These are phyloP conservation scores for Guyanaporus albipodus DNA, from an alignment of 768 basidiomycete species.

Conservation along the genomic window DNA sequence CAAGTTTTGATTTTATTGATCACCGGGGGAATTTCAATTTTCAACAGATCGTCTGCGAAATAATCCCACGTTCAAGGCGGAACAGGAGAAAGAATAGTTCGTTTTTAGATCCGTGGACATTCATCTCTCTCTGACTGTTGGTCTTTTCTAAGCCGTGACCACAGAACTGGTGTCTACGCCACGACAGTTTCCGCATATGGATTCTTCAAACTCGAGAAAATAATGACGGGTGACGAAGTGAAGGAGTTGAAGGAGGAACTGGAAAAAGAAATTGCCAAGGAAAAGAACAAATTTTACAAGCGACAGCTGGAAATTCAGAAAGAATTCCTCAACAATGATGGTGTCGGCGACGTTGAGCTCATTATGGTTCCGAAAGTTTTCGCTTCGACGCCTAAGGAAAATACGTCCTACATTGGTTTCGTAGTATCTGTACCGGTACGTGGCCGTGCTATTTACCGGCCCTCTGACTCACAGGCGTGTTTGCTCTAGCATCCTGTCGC, in stretches of 20 bases:
- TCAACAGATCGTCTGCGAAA: conserved; percentile 11
- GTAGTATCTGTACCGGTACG: conserved; percentile 9
- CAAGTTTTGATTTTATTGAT: background rate
- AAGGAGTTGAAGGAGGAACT: conserved; percentile 11
- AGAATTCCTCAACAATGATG: background rate
- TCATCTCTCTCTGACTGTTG: background rate
- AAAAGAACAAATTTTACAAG: conserved; percentile 8
- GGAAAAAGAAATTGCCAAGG: conserved; percentile 3
- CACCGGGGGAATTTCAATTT: accelerated
- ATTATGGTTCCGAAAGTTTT: conserved; percentile 17
- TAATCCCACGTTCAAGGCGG: conserved; percentile 5
- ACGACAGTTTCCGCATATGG: conserved; percentile 15
- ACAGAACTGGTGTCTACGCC: conserved; percentile 14
- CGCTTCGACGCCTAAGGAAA: conserved; percentile 2
- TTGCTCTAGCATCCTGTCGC: conserved; percentile 14
- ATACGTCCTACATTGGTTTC: conserved; percentile 13
- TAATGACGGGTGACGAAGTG: conserved; percentile 10
- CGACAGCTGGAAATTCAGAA: conserved; percentile 14
- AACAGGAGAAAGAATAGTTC: conserved; percentile 16
- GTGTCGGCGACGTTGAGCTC: conserved; percentile 16
- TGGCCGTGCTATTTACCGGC: background rate
- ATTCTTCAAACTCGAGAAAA: conserved; percentile 17
- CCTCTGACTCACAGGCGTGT: background rate
- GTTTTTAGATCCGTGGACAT: background rate
- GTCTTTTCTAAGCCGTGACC: conserved; percentile 3